Percentiles rank a stretch among this genome's conserved stretches.
These are phyloP conservation scores for Solanum rostratum DNA, from an alignment of 257 asterid species.

Conservation along the genomic window DNA sequence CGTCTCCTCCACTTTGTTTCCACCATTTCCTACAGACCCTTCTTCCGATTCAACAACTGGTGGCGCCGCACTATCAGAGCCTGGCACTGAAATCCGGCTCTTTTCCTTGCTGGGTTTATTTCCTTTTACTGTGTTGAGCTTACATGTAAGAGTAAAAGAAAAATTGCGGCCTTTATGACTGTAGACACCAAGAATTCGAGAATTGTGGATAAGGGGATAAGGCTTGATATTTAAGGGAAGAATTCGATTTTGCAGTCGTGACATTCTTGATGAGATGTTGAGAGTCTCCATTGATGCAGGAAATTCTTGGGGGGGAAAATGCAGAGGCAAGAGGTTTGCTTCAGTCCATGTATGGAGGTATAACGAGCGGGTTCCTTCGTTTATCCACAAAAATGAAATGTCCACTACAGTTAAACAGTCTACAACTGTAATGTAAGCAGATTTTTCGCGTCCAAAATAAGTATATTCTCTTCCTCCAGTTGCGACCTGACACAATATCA, in stretches of 20 bases:
- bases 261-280: background rate
- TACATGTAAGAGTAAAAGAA: conserved; percentile 26
- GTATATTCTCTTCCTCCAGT: no score
- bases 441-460: no score
- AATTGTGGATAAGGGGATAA: conserved; percentile 6
- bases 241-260: background rate
- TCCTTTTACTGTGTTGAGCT: conserved; percentile 38
- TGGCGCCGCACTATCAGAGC: conserved; percentile 61
- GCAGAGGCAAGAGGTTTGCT: background rate
- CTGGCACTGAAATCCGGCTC: conserved; percentile 39
- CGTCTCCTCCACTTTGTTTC: conserved; percentile 12
- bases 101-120: conserved; percentile 17
- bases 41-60: conserved; percentile 24
- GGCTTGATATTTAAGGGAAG: background rate
- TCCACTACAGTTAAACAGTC: no score
- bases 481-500: no score
- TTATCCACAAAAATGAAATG: background rate
- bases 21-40: conserved; percentile 11
- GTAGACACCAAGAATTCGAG: conserved; percentile 10
- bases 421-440: background rate
- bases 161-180: conserved; percentile 9
- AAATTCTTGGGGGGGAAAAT: background rate
- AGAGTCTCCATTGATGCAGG: background rate
- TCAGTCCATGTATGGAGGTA: background rate
- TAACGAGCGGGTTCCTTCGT: background rate